Conservation (phyloP, 2,329 filamentous ascomycete species). For the Piedraia hortae region DNA sequence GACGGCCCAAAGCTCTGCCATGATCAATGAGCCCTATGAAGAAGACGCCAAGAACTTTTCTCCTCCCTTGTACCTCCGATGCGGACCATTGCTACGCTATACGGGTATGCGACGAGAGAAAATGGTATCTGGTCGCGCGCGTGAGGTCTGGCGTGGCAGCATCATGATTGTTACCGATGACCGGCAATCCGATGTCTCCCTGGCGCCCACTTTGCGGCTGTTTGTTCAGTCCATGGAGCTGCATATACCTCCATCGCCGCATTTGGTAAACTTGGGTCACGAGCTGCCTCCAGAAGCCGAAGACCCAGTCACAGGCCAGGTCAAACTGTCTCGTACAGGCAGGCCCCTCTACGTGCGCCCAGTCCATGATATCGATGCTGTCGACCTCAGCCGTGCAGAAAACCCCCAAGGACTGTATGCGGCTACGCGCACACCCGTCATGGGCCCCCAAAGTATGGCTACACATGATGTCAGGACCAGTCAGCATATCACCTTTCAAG, state of each 20-base stretch:
- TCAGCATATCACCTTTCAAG: slow-evolving; percentile 14
- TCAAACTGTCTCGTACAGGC: slow-evolving; percentile 61
- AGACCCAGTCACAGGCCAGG: slow-evolving; percentile 66
- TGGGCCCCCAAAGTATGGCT: slow-evolving; percentile 7
- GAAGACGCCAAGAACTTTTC: slow-evolving; percentile 44
- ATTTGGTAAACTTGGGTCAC: slow-evolving; percentile 20
- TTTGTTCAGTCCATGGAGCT: slow-evolving; percentile 72
- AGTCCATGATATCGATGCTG: slow-evolving; percentile 53
- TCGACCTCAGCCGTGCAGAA: slow-evolving; percentile 54
- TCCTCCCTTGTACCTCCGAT: slow-evolving; percentile 61
- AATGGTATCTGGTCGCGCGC: slow-evolving; percentile 13
- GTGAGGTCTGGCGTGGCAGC: slow-evolving; percentile 74
- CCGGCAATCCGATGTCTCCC: slow-evolving; percentile 51
- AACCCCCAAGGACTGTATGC: slow-evolving; percentile 66
- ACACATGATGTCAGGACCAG: slow-evolving; percentile 2
- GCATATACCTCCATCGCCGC: slow-evolving; percentile 48
- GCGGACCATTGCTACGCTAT: slow-evolving; percentile 72
- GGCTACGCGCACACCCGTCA: slow-evolving; percentile 11
- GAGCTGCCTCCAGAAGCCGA: slow-evolving; percentile 52
- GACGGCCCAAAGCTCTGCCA: slow-evolving; percentile 6
- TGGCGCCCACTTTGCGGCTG: slow-evolving; percentile 42
- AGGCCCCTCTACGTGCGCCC: slow-evolving; percentile 70
- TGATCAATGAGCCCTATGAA: slow-evolving; percentile 35
- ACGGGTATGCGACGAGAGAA: slow-evolving; percentile 48
- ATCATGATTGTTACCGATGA: slow-evolving; percentile 91